Percentiles rank a stretch among this genome's conserved stretches.
Evolutionary conservation across 192 early-diverging fungal species (phyloP).

Genomic region (Umbelopsis sp.): DNA sequence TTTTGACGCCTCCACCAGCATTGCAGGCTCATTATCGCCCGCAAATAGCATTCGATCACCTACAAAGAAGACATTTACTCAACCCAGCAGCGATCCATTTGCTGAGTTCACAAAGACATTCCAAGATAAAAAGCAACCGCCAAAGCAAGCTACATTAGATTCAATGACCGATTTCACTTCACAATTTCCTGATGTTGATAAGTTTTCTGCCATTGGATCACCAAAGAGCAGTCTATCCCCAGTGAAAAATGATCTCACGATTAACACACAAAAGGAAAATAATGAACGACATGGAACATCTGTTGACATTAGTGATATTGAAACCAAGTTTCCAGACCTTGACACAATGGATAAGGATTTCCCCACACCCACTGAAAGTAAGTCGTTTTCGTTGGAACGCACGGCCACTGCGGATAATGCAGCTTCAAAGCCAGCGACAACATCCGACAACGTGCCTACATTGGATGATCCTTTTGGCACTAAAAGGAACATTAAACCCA

Average conservation of each 20-base stretch:
- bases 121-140: not conserved
- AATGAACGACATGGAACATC: not conserved
- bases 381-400: constrained; percentile 9
- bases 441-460: not conserved
- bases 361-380: constrained; percentile 13
- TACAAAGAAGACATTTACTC: not conserved
- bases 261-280: not conserved
- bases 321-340: constrained; percentile 43
- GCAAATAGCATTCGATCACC: not conserved
- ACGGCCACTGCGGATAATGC: not conserved
- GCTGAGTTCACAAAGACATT: constrained; percentile 24
- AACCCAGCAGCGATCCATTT: constrained; percentile 22
- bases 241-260: not conserved
- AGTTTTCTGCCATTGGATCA: not conserved
- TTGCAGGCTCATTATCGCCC: not conserved
- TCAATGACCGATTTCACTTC: constrained; percentile 12
- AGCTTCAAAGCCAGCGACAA: not conserved
- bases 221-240: not conserved
- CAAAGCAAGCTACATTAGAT: constrained; percentile 5
- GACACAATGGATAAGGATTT: constrained; percentile 40
- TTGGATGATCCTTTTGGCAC: constrained; percentile 5
- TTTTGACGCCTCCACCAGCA: constrained; percentile 8
- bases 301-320: constrained; percentile 41
- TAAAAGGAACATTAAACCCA: not conserved
- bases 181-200: constrained; percentile 3